phyloP scores from a whole-genome alignment of 441 rosid genomes.

The Populus tomentosa region DNA sequence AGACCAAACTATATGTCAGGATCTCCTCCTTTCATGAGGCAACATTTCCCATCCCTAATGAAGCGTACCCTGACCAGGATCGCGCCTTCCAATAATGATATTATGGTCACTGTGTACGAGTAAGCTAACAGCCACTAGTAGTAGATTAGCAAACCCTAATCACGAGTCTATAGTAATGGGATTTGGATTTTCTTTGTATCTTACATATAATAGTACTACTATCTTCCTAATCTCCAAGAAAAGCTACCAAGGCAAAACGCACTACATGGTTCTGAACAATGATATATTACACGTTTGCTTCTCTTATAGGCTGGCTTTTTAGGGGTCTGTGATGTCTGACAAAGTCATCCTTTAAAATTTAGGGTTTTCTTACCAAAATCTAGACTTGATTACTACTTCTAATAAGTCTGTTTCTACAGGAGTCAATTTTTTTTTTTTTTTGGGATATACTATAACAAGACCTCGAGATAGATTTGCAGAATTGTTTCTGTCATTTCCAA shows the following conservation, averaged over 20 bases:
- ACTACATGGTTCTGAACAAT: constrained; percentile 1
- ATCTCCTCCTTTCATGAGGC: constrained; percentile 12
- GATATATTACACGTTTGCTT: constrained; percentile 14
- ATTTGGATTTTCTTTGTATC: neutral
- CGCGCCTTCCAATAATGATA: constrained; percentile 12
- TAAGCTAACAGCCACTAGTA: neutral
- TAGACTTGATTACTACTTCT: neutral
- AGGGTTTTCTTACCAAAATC: neutral
- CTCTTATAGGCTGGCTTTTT: neutral
- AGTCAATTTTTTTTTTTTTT: neutral
- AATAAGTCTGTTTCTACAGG: neutral
- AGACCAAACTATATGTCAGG: neutral
- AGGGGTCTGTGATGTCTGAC: neutral
- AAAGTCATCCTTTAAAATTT: neutral
- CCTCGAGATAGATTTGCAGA: constrained; percentile 21
- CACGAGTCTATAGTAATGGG: constrained; percentile 13
- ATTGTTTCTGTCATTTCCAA: neutral
- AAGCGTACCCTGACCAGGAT: constrained; percentile 21
- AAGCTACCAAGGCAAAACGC: constrained; percentile 9
- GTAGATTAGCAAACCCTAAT: constrained; percentile 25
- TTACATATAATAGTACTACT: neutral
- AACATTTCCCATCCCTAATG: constrained; percentile 6
- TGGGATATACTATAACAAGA: neutral
- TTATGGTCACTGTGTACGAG: constrained; percentile 2
- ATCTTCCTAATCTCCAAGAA: neutral